Evolutionary conservation across 1,139 yeast species (phyloP), one percentile per base, ranked within the genome.

Genomic region (Suhomyces chickasaworum): DNA sequence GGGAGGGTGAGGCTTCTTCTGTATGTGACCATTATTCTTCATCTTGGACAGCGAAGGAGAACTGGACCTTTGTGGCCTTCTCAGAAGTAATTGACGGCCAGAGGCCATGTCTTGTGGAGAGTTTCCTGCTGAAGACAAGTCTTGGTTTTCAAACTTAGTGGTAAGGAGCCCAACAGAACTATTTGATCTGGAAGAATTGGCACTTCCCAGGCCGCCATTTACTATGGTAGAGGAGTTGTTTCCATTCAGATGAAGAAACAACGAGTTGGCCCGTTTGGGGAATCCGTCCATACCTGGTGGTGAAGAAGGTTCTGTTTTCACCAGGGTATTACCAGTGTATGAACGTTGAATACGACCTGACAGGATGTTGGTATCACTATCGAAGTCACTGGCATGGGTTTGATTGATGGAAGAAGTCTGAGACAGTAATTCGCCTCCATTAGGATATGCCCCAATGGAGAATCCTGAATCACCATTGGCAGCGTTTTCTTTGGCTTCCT

Each of bases 21-120:
- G 67, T 22, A 71, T 58, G 53, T 68, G 71, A 2, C 72, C 71
- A 30, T 54, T 50, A 39, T 51, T 57, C 47, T 64, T 68, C 39
- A 60, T 49, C 46, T 64, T 66, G 41, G 58, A 63, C 35, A 56
- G 59, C 41, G 55, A 45, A 6, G 66, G 60, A 8, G 58, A 52
- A 17, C 49, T 49, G 8, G 61, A 49, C 20, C 63, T 46, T 25
- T 51, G 55, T 13, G 48, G 45, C 33, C 66, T 48, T 36, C 57
- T 48, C 35, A 55, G 46, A 4, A 46, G 22, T 12, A 46, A 17
- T 10, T 33, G 39, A 12, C 49, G 37, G 6, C 46, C 46, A 3
- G 39, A 27, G 5, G 38, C 40, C 33, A 30, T 30, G 6, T 43
- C 49, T 10, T 39, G 41, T 18, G 49, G 46, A 4, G 44, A 42